A percentile compares a stretch with the other conserved stretches of the same genome.
phyloP scores from a whole-genome alignment of 2,329 filamentous ascomycete species.

The Colletotrichum truncatum region DNA sequence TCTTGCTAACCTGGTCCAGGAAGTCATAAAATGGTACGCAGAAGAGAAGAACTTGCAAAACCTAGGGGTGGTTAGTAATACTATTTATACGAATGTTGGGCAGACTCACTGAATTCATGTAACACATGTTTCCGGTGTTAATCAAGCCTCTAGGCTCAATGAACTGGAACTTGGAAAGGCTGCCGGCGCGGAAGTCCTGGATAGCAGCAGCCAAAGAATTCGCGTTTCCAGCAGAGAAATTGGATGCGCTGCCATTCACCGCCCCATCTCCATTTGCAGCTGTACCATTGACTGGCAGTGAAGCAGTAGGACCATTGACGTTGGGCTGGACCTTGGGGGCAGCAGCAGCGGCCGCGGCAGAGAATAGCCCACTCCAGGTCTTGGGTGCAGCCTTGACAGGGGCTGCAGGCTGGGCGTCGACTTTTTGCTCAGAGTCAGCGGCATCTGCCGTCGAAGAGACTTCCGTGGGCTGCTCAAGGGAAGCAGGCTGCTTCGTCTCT shows the following conservation, averaged over 20 bases:
- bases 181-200: conserved; percentile 74
- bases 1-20: conserved; percentile 84
- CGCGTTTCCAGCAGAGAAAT: conserved; percentile 14
- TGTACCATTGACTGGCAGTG: conserved; percentile 30
- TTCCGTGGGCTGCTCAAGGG: conserved; percentile 37
- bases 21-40: conserved; percentile 96
- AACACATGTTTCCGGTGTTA: conserved; percentile 99
- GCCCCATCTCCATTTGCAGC: conserved; percentile 16
- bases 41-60: conserved; percentile 94
- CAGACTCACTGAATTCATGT: conserved; percentile 94
- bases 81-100: not conserved
- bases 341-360: conserved; percentile 33
- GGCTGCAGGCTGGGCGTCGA: conserved; percentile 33
- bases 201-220: conserved; percentile 81
- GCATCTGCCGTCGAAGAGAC: conserved; percentile 19
- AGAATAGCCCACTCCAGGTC: conserved; percentile 52
- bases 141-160: conserved; percentile 92
- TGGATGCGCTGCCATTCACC: conserved; percentile 15
- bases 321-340: conserved; percentile 32
- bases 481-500: conserved; percentile 7
- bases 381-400: conserved; percentile 40
- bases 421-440: conserved; percentile 22
- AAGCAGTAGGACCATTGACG: conserved; percentile 31
- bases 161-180: conserved; percentile 76
- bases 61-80: conserved; percentile 57